A percentile compares a stretch with the other conserved stretches of the same genome.
Conservation (phyloP, 1,284 basidiomycete genomes). For the Apiotrichum sp. region DNA sequence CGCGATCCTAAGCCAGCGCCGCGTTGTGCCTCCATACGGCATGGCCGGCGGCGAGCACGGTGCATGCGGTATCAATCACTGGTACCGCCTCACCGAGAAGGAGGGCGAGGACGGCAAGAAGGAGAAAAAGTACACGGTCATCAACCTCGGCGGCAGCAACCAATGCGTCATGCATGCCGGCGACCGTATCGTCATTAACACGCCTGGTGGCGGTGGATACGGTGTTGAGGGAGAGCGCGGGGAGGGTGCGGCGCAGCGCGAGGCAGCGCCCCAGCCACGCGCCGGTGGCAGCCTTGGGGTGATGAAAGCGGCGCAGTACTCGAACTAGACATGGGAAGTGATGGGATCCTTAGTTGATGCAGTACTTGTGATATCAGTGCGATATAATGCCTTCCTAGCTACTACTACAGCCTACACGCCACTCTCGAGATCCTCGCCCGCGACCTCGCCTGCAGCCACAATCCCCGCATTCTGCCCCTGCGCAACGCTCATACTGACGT, state of each 20-base stretch:
- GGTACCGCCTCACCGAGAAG: constrained; percentile 48
- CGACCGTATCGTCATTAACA: constrained; percentile 73
- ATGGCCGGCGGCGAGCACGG: constrained; percentile 77
- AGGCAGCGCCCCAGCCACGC: neutral
- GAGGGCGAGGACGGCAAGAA: constrained; percentile 1
- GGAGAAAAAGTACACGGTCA: constrained; percentile 51
- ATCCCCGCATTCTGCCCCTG: constrained; percentile 25
- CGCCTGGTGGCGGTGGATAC: constrained; percentile 85
- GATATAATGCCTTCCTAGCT: no score
- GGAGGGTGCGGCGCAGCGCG: neutral
- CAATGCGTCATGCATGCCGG: constrained; percentile 80
- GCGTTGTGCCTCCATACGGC: constrained; percentile 85
- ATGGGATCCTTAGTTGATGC: no score
- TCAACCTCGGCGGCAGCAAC: constrained; percentile 87
- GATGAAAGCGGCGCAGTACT: constrained; percentile 12
- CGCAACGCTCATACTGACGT: constrained; percentile 20
- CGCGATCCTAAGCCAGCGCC: constrained; percentile 66
- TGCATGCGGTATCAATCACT: constrained; percentile 73
- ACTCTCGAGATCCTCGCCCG: constrained; percentile 22
- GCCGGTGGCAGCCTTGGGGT: constrained; percentile 13
- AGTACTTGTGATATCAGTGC: no score
- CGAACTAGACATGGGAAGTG: constrained; percentile 6
- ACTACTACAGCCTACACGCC: no score
- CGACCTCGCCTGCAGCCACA: constrained; percentile 23
- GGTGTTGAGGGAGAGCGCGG: constrained; percentile 20